Evolutionary conservation across 352 stramenopile species (phyloP).

Genomic region (Pythium scleroteichum): DNA sequence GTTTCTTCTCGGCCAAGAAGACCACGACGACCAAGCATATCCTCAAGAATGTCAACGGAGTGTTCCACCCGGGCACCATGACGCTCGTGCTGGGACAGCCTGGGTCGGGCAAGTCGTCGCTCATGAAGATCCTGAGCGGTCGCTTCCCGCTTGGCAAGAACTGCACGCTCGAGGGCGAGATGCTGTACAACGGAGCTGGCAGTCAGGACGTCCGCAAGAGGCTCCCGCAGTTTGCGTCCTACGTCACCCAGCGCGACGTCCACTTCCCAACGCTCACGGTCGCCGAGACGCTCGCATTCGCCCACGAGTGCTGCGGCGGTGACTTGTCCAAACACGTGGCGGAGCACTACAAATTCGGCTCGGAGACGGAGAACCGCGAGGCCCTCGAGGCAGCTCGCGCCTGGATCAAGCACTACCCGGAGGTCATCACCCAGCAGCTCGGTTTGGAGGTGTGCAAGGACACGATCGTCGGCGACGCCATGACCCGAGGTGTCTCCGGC

Average conservation of each 20-base stretch:
- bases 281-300: conserved; percentile 26
- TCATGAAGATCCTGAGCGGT: no score
- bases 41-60: conserved; percentile 28
- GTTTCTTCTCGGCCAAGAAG: conserved; percentile 14
- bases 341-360: not conserved
- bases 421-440: conserved; percentile 35
- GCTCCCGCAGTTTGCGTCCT: conserved; percentile 15
- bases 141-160: conserved; percentile 9
- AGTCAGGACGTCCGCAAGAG: conserved; percentile 6
- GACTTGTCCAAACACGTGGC: conserved; percentile 17
- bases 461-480: conserved; percentile 15
- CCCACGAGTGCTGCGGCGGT: conserved; percentile 27
- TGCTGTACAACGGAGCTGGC: conserved; percentile 19
- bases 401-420: conserved; percentile 22
- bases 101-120: not conserved
- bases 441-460: conserved; percentile 26
- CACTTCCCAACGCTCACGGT: conserved; percentile 24
- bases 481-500: conserved; percentile 38
- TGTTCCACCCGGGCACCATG: conserved; percentile 29
- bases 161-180: conserved; percentile 8
- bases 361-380: conserved; percentile 23
- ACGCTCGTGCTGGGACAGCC: conserved; percentile 3
- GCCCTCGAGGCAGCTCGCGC: conserved; percentile 12
- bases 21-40: conserved; percentile 19
- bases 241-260: conserved; percentile 25